Percentiles rank a stretch among this genome's conserved stretches.
Evolutionary conservation across 2,329 filamentous ascomycete genomes (phyloP).

Genomic region (Alternaria sp.): DNA sequence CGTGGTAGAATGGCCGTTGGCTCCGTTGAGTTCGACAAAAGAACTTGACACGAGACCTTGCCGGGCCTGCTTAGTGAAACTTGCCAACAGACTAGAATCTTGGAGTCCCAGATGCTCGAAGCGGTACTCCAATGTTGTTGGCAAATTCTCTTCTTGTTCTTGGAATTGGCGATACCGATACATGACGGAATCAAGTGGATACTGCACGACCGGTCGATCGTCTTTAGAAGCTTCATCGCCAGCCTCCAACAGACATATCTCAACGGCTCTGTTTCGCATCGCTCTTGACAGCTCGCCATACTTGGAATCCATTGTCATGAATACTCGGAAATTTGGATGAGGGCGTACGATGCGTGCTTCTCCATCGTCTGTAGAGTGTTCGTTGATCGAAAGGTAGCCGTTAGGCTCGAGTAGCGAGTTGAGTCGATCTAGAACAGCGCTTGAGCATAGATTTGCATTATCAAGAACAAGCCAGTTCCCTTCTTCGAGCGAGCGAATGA

Average conservation of each 20-base stretch:
- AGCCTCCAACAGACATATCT: slow-evolving; percentile 72
- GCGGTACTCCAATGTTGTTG: slow-evolving; percentile 22
- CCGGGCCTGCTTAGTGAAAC: slow-evolving; percentile 38
- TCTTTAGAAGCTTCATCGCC: slow-evolving; percentile 1
- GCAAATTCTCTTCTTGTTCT: slow-evolving; percentile 9
- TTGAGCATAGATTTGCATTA: slow-evolving; percentile 95
- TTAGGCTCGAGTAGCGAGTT: slow-evolving; percentile 94
- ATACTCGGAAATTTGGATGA: slow-evolving; percentile 87
- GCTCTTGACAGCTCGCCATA: slow-evolving; percentile 94
- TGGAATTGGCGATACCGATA: slow-evolving; percentile 48
- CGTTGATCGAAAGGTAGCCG: slow-evolving; percentile 87
- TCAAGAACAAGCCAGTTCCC: slow-evolving; percentile 95
- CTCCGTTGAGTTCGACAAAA: slow-evolving; percentile 2
- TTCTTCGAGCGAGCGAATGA: slow-evolving; percentile 83
- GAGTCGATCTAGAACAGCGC: slow-evolving; percentile 89
- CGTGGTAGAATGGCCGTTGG: background rate
- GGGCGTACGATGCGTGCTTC: slow-evolving; percentile 80
- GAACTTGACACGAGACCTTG: slow-evolving; percentile 16
- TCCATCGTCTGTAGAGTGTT: slow-evolving; percentile 84
- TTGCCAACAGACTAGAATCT: slow-evolving; percentile 36
- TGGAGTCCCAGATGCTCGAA: slow-evolving; percentile 46
- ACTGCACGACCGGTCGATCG: slow-evolving; percentile 17
- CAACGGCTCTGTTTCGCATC: slow-evolving; percentile 93
- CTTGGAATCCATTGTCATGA: slow-evolving; percentile 89
- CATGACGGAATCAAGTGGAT: slow-evolving; percentile 47